phyloP scores from a whole-genome alignment of 495 filamentous ascomycete species.

The Penicillium taxi region DNA sequence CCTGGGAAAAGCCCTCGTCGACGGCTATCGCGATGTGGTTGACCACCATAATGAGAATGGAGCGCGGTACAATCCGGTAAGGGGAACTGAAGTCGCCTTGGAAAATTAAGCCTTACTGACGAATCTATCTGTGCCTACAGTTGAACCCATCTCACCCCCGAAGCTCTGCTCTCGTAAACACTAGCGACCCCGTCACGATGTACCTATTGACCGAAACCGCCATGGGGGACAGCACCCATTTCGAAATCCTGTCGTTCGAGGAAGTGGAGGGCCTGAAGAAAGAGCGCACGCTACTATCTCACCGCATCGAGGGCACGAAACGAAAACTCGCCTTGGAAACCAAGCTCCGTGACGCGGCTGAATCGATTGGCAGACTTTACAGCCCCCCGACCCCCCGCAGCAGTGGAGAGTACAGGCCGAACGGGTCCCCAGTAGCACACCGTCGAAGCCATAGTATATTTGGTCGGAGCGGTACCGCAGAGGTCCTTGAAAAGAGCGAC shows the following conservation, averaged over 20 bases:
- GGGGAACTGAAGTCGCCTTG: slow-evolving; percentile 7
- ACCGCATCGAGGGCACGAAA: slow-evolving; percentile 69
- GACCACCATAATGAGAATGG: slow-evolving; percentile 28
- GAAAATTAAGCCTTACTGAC: slow-evolving; percentile 12
- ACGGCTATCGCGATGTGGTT: slow-evolving; percentile 39
- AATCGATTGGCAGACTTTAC: slow-evolving; percentile 73
- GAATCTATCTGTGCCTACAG: slow-evolving; percentile 12
- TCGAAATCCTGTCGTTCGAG: slow-evolving; percentile 78
- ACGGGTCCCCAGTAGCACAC: slow-evolving; percentile 22
- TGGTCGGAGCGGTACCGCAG: slow-evolving; percentile 26
- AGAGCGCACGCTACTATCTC: slow-evolving; percentile 58
- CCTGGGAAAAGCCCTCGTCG: slow-evolving; percentile 34
- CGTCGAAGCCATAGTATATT: slow-evolving; percentile 45
- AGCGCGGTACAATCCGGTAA: slow-evolving; percentile 36
- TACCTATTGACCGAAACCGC: slow-evolving; percentile 93
- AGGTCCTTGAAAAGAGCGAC: slow-evolving; percentile 49
- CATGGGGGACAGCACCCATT: slow-evolving; percentile 74
- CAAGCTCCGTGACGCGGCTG: slow-evolving; percentile 87
- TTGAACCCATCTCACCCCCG: slow-evolving; percentile 27
- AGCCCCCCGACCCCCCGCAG: slow-evolving; percentile 40
- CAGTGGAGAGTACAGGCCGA: slow-evolving; percentile 27
- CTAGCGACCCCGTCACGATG: slow-evolving; percentile 55
- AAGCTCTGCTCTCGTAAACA: slow-evolving; percentile 38
- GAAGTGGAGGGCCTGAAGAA: slow-evolving; percentile 89
- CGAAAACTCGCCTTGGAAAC: slow-evolving; percentile 83